phyloP scores from a whole-genome alignment of 805 yeast genomes.

The Saccharomyces eubayanus region DNA sequence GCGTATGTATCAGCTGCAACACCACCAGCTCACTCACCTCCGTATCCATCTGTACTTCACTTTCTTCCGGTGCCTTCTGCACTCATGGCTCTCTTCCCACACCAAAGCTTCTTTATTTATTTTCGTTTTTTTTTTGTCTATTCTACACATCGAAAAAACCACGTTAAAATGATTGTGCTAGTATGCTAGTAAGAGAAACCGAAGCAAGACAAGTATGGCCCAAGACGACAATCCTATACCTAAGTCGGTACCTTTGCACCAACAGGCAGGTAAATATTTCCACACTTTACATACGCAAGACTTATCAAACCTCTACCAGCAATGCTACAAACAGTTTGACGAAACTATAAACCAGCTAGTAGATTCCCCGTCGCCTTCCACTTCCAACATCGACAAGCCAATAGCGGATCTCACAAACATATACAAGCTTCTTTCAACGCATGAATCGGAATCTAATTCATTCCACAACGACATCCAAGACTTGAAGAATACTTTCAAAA shows the following conservation, averaged over 20 bases:
- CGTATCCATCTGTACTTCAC: slow-evolving; percentile 10
- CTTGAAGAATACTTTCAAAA: slow-evolving; percentile 11
- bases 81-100: not conserved
- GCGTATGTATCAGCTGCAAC: slow-evolving; percentile 24
- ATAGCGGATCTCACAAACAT: not conserved
- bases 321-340: slow-evolving; percentile 12
- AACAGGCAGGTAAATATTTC: slow-evolving; percentile 8
- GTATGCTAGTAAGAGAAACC: not conserved
- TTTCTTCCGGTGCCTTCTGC: not conserved
- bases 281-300: slow-evolving; percentile 13
- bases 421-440: not conserved
- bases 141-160: not conserved
- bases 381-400: not conserved
- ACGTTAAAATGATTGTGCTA: not conserved
- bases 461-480: slow-evolving; percentile 3
- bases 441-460: slow-evolving; percentile 2
- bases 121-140: not conserved
- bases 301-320: slow-evolving; percentile 5
- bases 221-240: slow-evolving; percentile 3
- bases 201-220: not conserved
- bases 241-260: slow-evolving; percentile 18
- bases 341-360: slow-evolving; percentile 14
- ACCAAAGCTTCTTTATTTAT: not conserved
- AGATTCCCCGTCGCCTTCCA: slow-evolving; percentile 4
- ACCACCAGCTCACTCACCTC: slow-evolving; percentile 26